phyloP scores from a whole-genome alignment of 768 basidiomycete species.

The Lactarius quietus region DNA sequence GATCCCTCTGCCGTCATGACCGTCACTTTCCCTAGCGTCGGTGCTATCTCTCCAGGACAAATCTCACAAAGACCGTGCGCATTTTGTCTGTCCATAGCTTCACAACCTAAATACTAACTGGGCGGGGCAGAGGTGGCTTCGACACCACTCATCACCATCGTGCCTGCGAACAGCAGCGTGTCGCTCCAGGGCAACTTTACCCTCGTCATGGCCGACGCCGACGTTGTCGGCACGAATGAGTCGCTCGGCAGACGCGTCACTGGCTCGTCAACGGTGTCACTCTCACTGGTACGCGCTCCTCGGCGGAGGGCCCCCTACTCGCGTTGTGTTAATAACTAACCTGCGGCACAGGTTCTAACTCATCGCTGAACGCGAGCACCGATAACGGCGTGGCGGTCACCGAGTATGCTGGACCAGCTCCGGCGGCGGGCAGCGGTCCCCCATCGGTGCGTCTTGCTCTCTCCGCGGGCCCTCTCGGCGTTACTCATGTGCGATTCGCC shows the following conservation, averaged over 20 bases:
- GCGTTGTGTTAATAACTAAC: background rate
- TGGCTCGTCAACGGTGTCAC: slow-evolving; percentile 74
- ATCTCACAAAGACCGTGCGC: slow-evolving; percentile 55
- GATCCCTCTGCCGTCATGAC: slow-evolving; percentile 55
- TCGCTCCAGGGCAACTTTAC: slow-evolving; percentile 53
- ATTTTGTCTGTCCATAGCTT: background rate
- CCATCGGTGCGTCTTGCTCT: slow-evolving; percentile 52
- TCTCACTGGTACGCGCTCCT: slow-evolving; percentile 38
- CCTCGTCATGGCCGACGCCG: slow-evolving; percentile 73
- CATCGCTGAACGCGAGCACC: slow-evolving; percentile 37
- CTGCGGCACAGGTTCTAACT: slow-evolving; percentile 9
- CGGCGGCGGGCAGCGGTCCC: slow-evolving; percentile 65
- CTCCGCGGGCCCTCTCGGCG: background rate
- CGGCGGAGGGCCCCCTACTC: background rate
- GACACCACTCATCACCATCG: slow-evolving; percentile 51
- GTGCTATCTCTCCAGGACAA: slow-evolving; percentile 55
- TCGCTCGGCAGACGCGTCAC: slow-evolving; percentile 65
- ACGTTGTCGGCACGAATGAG: slow-evolving; percentile 57
- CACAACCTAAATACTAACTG: background rate
- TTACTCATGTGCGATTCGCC: background rate
- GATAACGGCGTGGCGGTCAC: slow-evolving; percentile 51
- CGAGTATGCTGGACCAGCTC: slow-evolving; percentile 67
- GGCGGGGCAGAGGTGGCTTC: slow-evolving; percentile 49
- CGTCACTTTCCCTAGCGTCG: slow-evolving; percentile 48
- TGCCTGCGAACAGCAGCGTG: slow-evolving; percentile 46